phyloP scores from a whole-genome alignment of 2,329 filamentous ascomycete species.

The Ceratocystis variospora region DNA sequence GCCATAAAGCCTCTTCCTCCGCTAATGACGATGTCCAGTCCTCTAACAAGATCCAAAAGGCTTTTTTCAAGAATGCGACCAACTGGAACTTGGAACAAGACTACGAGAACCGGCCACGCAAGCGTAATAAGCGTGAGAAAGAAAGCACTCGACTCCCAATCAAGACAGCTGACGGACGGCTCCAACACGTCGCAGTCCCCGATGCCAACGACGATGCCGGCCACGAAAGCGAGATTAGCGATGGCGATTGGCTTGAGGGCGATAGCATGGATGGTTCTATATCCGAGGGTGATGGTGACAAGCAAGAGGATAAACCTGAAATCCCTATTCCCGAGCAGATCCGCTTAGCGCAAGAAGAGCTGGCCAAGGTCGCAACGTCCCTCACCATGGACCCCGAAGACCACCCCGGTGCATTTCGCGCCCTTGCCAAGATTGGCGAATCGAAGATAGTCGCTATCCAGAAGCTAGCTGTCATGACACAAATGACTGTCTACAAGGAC shows the following conservation, averaged over 20 bases:
- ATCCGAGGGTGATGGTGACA: constrained; percentile 33
- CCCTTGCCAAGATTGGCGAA: constrained; percentile 58
- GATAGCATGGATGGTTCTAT: constrained; percentile 40
- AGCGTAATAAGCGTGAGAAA: constrained; percentile 57
- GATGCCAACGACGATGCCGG: constrained; percentile 49
- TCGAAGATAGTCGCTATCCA: constrained; percentile 59
- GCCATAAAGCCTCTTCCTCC: neutral
- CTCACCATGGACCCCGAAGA: constrained; percentile 93
- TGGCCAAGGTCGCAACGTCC: constrained; percentile 65
- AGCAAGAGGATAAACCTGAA: constrained; percentile 41
- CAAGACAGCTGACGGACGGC: constrained; percentile 63
- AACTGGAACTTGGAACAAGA: constrained; percentile 87
- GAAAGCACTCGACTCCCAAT: constrained; percentile 70
- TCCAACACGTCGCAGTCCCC: constrained; percentile 46
- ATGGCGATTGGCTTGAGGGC: constrained; percentile 48
- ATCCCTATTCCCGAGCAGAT: constrained; percentile 69
- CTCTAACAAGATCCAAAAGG: constrained; percentile 37
- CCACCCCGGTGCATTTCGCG: constrained; percentile 65
- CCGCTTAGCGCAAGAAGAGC: constrained; percentile 74
- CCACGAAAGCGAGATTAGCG: constrained; percentile 33
- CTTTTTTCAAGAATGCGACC: constrained; percentile 60
- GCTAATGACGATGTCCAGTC: constrained; percentile 14
- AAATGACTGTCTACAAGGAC: constrained; percentile 85
- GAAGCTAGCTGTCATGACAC: constrained; percentile 75
- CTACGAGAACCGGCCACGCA: constrained; percentile 69